Base-by-base conservation (phyloP, 2,329 filamentous ascomycete species). In the Arthrobotrys megalospora region DNA sequence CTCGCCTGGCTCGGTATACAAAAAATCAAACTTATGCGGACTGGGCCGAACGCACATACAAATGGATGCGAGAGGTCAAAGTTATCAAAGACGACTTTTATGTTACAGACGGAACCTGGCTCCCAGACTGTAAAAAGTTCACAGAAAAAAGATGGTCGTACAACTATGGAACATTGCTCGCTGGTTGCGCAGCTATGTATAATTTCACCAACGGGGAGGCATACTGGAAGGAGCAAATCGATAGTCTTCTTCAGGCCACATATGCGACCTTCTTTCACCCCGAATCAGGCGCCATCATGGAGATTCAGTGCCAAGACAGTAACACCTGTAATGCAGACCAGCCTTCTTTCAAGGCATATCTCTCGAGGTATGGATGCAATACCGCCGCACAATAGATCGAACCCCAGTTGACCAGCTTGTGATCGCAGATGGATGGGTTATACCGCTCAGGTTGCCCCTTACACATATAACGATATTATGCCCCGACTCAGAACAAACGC, bases 301-400 rank as follows among this genome's bases (percentile, higher is more conserved):
- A 95, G 83, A 84, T 89, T 4, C 86, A 89, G n/a, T 95, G 92
- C 85, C 91, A 93, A 80, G 84, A 86, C 1, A 84, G 82, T 1
- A 82, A 83, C 24, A 87, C 85, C 16, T 95, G 93, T 85, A 90
- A 90, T 76, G 86, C 88, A 52, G 93, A 95, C 81, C 92, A 93
- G 86, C 84, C 89, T 71, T 89, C 89, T 1, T 94, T 91, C 88
- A 93, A 93, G 84, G 91, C 91, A 50, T 90, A 91, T 76, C 85
- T 92, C 24, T 28, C 48, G 43, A 76, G 72, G 72, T 69, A 69
- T 89, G 80, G 16, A 14, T 16, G 19, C 32, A 32, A 34, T 34
- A 5, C 4, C 58, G 2, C 21, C 10, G 8, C 7, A 14, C n/a
- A 5, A 7, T 11, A 19, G 24, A 28, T 28, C 24, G 24, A 55